These are phyloP conservation scores for Neckera pumila DNA, from an alignment of 225 moss, liverwort and hornwort genomes.

Conservation along the genomic window DNA sequence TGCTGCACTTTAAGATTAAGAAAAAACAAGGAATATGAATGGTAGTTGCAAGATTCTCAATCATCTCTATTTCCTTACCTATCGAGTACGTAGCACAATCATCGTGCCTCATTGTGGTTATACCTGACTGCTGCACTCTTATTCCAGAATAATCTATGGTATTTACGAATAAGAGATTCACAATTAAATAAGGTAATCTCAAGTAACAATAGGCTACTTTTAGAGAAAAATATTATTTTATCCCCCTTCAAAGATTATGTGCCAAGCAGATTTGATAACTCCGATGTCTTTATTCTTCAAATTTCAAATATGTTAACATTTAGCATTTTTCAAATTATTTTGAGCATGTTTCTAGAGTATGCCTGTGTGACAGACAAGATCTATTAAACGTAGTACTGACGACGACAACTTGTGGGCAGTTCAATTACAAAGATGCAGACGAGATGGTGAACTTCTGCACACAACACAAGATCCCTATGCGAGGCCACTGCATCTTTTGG, in stretches of 20 bases:
- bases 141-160: not conserved
- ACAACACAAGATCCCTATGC: slow-evolving; percentile 42
- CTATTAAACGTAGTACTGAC: not conserved
- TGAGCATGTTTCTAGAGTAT: not conserved
- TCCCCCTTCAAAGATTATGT: not conserved
- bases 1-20: not conserved
- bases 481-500: slow-evolving; percentile 90
- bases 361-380: not conserved
- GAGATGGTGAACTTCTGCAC: slow-evolving; percentile 65
- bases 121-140: too few species aligned
- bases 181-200: not conserved
- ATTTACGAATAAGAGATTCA: not conserved
- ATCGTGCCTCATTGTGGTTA: not conserved
- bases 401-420: slow-evolving; percentile 8
- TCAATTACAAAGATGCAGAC: slow-evolving; percentile 64
- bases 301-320: not conserved
- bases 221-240: not conserved
- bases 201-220: not conserved
- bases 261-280: not conserved
- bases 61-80: not conserved
- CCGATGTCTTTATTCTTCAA: not conserved
- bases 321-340: not conserved
- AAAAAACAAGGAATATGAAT: not conserved
- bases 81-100: not conserved
- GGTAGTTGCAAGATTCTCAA: not conserved